These are phyloP conservation scores for Rhexocercosporidium sp. DNA, from an alignment of 2,329 filamentous ascomycete genomes.

Conservation along the genomic window DNA sequence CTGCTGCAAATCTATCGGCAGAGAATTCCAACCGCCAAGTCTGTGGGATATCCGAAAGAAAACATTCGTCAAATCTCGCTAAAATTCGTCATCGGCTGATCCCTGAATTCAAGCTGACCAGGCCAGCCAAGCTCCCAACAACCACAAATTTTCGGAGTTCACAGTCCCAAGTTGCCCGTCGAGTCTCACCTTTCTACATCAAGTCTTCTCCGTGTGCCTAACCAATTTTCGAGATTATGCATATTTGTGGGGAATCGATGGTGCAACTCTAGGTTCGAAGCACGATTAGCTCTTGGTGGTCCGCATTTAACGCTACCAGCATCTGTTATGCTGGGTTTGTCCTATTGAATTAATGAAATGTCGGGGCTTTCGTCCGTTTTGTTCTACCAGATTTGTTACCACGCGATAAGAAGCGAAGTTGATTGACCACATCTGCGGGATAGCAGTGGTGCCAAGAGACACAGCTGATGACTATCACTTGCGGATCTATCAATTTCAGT, in stretches of 20 bases:
- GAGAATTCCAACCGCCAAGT: not conserved
- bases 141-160: not conserved
- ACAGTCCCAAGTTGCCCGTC: not conserved
- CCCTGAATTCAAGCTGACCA: not conserved
- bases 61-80: conserved; percentile 10
- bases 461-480: not conserved
- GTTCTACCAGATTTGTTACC: not conserved
- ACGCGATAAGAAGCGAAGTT: not conserved
- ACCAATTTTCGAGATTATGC: not conserved
- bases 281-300: not conserved
- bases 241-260: not conserved
- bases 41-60: not conserved
- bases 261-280: conserved; percentile 1
- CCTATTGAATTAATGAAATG: not conserved
- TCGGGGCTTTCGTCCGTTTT: not conserved
- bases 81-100: conserved; percentile 8
- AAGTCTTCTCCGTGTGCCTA: not conserved
- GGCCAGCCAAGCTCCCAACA: not conserved
- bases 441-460: not conserved
- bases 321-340: not conserved
- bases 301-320: not conserved
- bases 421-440: not conserved
- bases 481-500: not conserved
- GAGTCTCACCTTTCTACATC: not conserved
- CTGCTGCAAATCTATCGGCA: not conserved